Percentiles rank a stretch among this genome's conserved stretches.
Conservation (phyloP, 768 basidiomycete genomes). For the Tylopilus plumbeoviolaceoides region DNA sequence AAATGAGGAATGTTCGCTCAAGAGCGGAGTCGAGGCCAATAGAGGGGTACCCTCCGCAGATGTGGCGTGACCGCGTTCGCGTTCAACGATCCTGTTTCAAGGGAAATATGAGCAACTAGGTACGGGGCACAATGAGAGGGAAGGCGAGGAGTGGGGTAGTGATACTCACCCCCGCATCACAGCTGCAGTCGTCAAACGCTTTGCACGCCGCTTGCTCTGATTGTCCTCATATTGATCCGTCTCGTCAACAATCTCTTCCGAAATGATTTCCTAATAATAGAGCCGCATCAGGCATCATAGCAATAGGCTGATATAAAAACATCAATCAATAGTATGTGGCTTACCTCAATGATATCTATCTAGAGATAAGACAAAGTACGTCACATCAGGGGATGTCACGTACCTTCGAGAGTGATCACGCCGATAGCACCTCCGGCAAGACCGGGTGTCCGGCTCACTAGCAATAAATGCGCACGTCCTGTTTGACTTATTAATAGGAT, state of each 20-base stretch:
- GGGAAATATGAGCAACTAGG: background rate
- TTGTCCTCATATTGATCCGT: slow-evolving; percentile 91
- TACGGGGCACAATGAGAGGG: background rate
- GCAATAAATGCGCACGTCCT: slow-evolving; percentile 85
- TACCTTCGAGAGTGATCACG: slow-evolving; percentile 85
- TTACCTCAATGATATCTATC: slow-evolving; percentile 70
- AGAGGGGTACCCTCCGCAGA: slow-evolving; percentile 36
- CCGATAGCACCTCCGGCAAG: slow-evolving; percentile 80
- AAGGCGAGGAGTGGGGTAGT: background rate
- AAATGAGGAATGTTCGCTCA: slow-evolving; percentile 9
- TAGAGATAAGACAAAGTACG: background rate
- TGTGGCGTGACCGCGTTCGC: slow-evolving; percentile 35
- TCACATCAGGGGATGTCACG: background rate
- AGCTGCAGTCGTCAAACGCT: slow-evolving; percentile 64
- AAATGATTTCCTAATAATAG: slow-evolving; percentile 81
- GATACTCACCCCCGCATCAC: slow-evolving; percentile 69
- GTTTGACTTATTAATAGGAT: slow-evolving; percentile 83
- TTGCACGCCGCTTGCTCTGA: slow-evolving; percentile 69
- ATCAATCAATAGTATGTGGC: background rate
- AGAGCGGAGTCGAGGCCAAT: slow-evolving; percentile 17
- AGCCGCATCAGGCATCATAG: background rate
- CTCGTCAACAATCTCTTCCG: slow-evolving; percentile 94
- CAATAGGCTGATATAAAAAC: background rate
- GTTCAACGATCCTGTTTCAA: slow-evolving; percentile 49
- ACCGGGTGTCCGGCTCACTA: slow-evolving; percentile 85